Evolutionary conservation across 495 filamentous ascomycete genomes (phyloP).

Genomic region (Aspergillus nanangensis): DNA sequence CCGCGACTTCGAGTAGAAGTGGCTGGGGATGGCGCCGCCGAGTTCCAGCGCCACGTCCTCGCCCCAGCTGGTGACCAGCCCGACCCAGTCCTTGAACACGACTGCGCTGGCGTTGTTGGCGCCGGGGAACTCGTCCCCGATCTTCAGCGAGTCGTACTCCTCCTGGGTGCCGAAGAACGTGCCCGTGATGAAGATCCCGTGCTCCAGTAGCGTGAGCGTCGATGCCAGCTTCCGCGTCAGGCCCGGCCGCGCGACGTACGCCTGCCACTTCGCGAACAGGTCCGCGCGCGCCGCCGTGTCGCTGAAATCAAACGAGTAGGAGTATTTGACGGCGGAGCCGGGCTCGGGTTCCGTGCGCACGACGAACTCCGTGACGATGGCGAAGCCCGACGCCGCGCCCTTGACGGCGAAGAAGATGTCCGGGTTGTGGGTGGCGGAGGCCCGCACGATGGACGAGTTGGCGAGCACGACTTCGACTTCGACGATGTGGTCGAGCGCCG

Average conservation of each 20-base stretch:
- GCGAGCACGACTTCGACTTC: constrained; percentile 61
- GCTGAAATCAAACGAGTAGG: constrained; percentile 35
- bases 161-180: constrained; percentile 37
- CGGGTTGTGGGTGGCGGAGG: constrained; percentile 29
- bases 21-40: constrained; percentile 27
- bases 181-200: constrained; percentile 29
- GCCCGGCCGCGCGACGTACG: constrained; percentile 30
- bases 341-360: constrained; percentile 38
- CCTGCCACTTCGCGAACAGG: constrained; percentile 37
- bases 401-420: constrained; percentile 53
- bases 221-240: constrained; percentile 51
- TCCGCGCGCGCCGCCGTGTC: constrained; percentile 19
- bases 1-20: constrained; percentile 45
- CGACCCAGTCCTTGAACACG: constrained; percentile 54
- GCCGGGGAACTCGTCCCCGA: constrained; percentile 27
- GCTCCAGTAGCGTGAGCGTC: constrained; percentile 23
- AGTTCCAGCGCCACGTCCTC: constrained; percentile 33
- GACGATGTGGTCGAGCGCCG: constrained; percentile 59
- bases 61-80: constrained; percentile 41
- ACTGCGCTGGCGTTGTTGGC: constrained; percentile 22
- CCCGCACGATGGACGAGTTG: constrained; percentile 44
- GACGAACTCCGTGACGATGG: constrained; percentile 45
- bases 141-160: constrained; percentile 32
- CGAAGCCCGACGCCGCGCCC: constrained; percentile 41
- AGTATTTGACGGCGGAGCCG: constrained; percentile 26